A percentile compares a stretch with the other conserved stretches of the same genome.
phyloP scores from a whole-genome alignment of 78 protist species.

The Dictyostelium intermedium region DNA sequence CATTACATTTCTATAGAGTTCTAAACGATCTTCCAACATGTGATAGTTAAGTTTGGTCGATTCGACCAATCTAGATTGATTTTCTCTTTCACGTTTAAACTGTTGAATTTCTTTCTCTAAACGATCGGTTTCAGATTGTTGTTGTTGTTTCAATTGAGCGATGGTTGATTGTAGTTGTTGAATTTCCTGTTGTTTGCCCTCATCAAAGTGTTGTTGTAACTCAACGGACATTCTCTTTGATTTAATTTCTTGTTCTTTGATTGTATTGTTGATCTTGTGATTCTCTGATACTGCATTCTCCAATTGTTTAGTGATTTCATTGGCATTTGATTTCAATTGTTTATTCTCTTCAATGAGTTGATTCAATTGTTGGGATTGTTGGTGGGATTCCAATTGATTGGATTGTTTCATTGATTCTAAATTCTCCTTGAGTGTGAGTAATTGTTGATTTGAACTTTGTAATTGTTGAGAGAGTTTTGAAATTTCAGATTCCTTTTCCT shows the following conservation, averaged over 20 bases:
- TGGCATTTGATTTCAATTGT: not conserved
- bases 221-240: constrained; percentile 35
- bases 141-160: constrained; percentile 12
- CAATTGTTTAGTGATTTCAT: not conserved
- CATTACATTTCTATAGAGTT: not conserved
- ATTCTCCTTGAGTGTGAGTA: not conserved
- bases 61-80: not conserved
- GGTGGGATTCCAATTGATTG: not conserved
- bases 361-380: not conserved
- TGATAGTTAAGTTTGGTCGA: not conserved
- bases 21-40: not conserved
- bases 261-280: not conserved
- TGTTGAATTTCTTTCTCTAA: not conserved
- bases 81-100: not conserved
- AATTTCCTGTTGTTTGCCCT: constrained; percentile 41
- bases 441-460: not conserved
- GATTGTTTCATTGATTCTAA: not conserved
- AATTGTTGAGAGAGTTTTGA: not conserved
- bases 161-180: not conserved
- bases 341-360: not conserved
- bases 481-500: not conserved
- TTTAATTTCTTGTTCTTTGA: constrained; percentile 34
- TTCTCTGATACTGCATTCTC: not conserved
- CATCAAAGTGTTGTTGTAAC: constrained; percentile 41
- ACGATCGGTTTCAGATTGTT: not conserved